Base-by-base conservation (phyloP, 768 basidiomycete genomes). In the Tulasnella sp. region DNA sequence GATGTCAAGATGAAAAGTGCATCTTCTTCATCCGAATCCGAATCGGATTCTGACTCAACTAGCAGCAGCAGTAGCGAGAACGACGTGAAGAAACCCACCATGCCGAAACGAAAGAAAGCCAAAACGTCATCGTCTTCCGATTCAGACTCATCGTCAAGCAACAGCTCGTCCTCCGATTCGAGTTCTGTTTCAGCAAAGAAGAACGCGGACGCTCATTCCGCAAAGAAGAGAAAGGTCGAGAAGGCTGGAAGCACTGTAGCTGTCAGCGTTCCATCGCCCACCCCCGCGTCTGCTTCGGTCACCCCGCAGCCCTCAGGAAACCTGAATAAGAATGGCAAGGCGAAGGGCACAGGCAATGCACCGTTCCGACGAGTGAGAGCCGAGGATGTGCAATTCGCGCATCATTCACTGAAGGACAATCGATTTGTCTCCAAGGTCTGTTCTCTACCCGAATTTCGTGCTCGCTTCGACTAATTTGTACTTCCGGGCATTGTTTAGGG, bases 351-450 rank as follows among this genome's bases (percentile, higher is more conserved):
- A 8, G 62, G 62, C 46, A 92, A 91, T 82, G 88, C 90, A 75
- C 92, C 94, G 27, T 99, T 98, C 87, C 90, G 91, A 83, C 87
- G 96, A 36, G 89, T 97, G 80, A 92, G 96, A 81, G 87, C 88
- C 2, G 90, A 92, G 27, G 87, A 90, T 62, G 87, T 93, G 21
- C 83, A 82, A 31, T 89, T 86, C 81, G 83, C 85, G 27, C 87
- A 91, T 80, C 85, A 87, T 38, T 85, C 87, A 52, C 82, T 90
- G 82, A 88, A 85, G 84, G 90, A 96, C 82, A 99, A 97, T 83
- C 87, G 91, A 38, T 99, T 97, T 82, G 88, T 92, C 78, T 89
- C 91, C 68, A 93, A 92, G 88, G 97, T 94, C 82, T 82, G 88
- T 84, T 68, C 62, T 16, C 62, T 68, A 34, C 12, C 31, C 1